Base-by-base conservation (phyloP, 1,284 basidiomycete genomes). In the Sanguinoderma infundibulare region DNA sequence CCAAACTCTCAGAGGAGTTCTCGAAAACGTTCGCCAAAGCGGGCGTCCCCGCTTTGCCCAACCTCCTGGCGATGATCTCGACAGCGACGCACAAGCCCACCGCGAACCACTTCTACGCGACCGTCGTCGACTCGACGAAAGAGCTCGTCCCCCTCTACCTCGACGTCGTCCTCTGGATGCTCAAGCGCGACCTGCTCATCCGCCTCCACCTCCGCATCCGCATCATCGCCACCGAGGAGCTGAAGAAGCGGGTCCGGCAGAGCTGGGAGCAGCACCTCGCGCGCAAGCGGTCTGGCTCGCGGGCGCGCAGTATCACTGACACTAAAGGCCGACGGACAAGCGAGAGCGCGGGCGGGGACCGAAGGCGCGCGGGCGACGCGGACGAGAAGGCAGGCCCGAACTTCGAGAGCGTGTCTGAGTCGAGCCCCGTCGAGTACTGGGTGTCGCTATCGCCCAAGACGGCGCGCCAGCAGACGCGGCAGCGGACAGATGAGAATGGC, bases 161-260 rank as follows among this genome's bases (percentile, higher is more conserved):
- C 59, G 87, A 93, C 42, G 91, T 96, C 38, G 86, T 98, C n/a
- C 77, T 92, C 47, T 99, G 96, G 96, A 86, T 98, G 79, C 82
- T 99, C 39, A 91, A 93, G 66, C 87, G 89, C 53, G 93, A 94
- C 67, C 83, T 98, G 61, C 80, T 98, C 24, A 84, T 93, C 58
- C 93, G 94, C 35, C 81, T 96, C 47, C 96, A 96, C 73, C 86
- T 96, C 8, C 87, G 92, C 42, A 87, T 97, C 55, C 88, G 96
- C 39, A 83, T 98, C 36, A 83, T 96, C 22, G 95, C 92, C 0
- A 89, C 92, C 0, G 81, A 84, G 2, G 84, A 86, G 44, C 79
- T 98, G 60, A 98, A 98, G 75, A 76, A 84, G 46, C 81, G 77
- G 6, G 88, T 90, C 28, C 79, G 82, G 59, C 72, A 77, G 32